Conservation (phyloP, 2,329 filamentous ascomycete genomes). For the Diaporthe citrichinensis region DNA sequence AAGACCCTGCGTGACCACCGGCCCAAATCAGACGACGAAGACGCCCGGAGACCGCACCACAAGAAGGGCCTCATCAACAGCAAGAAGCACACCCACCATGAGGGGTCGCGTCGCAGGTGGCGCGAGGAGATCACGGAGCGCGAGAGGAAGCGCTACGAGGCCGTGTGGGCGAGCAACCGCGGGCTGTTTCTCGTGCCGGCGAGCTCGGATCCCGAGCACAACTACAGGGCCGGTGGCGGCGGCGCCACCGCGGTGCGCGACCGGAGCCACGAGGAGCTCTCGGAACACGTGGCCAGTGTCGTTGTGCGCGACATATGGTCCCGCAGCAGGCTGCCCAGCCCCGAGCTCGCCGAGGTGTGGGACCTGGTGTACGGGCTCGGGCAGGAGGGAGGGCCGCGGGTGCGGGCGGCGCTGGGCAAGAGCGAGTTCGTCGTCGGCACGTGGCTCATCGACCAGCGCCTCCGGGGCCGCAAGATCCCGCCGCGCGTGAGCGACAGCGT, state of each 20-base stretch:
- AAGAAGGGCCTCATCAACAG: conserved; percentile 61
- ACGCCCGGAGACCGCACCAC: conserved; percentile 65
- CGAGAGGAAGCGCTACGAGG: conserved; percentile 86
- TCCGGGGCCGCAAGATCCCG: conserved; percentile 85
- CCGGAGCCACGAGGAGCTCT: conserved; percentile 46
- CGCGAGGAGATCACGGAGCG: conserved; percentile 79
- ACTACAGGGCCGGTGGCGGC: background rate
- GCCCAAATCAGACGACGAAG: conserved; percentile 66
- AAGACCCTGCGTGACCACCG: conserved; percentile 75
- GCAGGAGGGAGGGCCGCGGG: conserved; percentile 54
- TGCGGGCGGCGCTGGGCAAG: conserved; percentile 63
- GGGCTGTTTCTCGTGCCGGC: conserved; percentile 64
- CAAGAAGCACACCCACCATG: conserved; percentile 81
- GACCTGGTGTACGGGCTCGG: conserved; percentile 75
- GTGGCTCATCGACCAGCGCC: conserved; percentile 85
- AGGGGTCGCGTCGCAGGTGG: conserved; percentile 83
- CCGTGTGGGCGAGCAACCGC: conserved; percentile 86
- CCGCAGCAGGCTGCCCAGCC: conserved; percentile 75
- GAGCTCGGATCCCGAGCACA: conserved; percentile 23
- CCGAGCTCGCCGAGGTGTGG: conserved; percentile 83
- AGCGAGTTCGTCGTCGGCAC: conserved; percentile 86
- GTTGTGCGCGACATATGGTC: conserved; percentile 83
- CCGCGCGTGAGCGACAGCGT: conserved; percentile 79
- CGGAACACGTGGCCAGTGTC: conserved; percentile 74
- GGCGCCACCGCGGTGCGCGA: conserved; percentile 2